Conservation (phyloP, 2,329 filamentous ascomycete genomes). For the Penicillium expansum region DNA sequence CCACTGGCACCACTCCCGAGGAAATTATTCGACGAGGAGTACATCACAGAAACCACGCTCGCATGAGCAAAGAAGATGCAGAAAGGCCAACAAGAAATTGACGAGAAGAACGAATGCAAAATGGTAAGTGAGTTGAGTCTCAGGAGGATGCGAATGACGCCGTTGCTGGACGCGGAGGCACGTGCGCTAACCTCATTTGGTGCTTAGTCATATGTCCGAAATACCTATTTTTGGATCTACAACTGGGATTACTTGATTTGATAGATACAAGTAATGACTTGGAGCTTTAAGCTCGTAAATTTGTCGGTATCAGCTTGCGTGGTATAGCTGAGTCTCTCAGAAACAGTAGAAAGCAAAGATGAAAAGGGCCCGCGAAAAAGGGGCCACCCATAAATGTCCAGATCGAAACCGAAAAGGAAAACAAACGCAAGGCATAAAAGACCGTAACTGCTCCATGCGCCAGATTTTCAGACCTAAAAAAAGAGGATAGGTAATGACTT, state of each 20-base stretch:
- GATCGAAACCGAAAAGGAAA: constrained; percentile 3
- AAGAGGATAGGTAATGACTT: neutral
- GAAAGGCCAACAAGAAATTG: constrained; percentile 19
- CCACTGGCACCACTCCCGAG: constrained; percentile 75
- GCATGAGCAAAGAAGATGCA: constrained; percentile 29
- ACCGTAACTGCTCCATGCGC: constrained; percentile 25
- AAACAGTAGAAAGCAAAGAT: constrained; percentile 1
- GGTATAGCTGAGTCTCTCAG: constrained; percentile 1
- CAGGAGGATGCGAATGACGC: constrained; percentile 34
- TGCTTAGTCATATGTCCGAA: constrained; percentile 19
- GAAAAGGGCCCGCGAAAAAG: neutral
- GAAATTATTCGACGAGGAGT: constrained; percentile 83
- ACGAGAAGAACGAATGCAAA: constrained; percentile 27
- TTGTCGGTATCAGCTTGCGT: constrained; percentile 1
- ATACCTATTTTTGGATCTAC: constrained; percentile 11
- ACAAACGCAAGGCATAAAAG: constrained; percentile 10
- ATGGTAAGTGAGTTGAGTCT: constrained; percentile 20
- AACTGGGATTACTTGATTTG: neutral
- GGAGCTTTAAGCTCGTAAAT: neutral
- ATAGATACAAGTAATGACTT: neutral
- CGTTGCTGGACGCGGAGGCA: constrained; percentile 28
- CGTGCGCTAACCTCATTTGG: constrained; percentile 21
- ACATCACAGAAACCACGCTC: constrained; percentile 60
- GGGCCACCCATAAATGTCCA: neutral
- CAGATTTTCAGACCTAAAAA: constrained; percentile 10